Evolutionary conservation across 768 basidiomycete species (phyloP).

Genomic region (Mycena maculata): DNA sequence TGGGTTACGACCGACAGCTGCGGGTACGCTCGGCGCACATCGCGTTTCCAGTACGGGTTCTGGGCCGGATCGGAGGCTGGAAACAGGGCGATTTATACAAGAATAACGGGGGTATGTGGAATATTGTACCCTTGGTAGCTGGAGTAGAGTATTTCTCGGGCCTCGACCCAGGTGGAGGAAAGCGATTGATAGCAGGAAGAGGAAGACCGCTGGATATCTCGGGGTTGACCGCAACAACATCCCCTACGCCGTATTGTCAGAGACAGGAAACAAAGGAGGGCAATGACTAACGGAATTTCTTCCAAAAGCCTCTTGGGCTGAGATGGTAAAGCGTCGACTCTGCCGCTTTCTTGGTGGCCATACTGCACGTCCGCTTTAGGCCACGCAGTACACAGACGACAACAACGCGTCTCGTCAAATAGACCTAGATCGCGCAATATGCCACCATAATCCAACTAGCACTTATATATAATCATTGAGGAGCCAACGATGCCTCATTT

Average conservation of each 20-base stretch:
- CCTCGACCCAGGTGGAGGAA: constrained; percentile 89
- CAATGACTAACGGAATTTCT: constrained; percentile 86
- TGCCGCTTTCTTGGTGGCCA: constrained; percentile 84
- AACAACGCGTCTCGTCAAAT: background rate
- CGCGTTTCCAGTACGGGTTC: constrained; percentile 97
- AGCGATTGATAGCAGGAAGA: constrained; percentile 75
- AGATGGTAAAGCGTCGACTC: constrained; percentile 93
- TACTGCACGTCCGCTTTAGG: constrained; percentile 41
- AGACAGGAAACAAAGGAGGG: background rate
- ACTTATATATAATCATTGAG: too few species aligned
- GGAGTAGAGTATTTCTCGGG: constrained; percentile 90
- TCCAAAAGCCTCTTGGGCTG: constrained; percentile 93
- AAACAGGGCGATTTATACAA: constrained; percentile 7
- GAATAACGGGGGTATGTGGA: background rate
- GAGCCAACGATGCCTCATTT: too few species aligned
- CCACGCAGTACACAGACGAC: background rate
- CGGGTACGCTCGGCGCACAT: constrained; percentile 93
- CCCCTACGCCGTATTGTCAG: constrained; percentile 61
- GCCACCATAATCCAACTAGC: too few species aligned
- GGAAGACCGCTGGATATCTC: constrained; percentile 93
- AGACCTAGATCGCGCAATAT: background rate
- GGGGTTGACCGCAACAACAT: constrained; percentile 86
- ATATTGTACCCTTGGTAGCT: constrained; percentile 85
- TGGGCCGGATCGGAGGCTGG: constrained; percentile 86
- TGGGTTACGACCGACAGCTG: constrained; percentile 92